Evolutionary conservation across 1,139 yeast genomes (phyloP).

Genomic region (Geotrichum candidum): DNA sequence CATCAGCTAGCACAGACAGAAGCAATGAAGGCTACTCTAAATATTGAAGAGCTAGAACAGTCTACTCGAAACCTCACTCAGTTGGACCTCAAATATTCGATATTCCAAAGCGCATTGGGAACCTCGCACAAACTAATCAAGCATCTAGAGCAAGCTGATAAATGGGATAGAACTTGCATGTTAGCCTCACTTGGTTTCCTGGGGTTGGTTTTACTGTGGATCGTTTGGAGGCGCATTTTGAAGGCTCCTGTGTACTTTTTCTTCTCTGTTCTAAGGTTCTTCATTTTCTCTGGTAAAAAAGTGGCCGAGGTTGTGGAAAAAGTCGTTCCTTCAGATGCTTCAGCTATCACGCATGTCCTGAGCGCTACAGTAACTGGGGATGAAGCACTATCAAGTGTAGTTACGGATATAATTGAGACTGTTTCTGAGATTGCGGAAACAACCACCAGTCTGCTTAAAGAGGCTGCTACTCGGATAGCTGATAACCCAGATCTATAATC

Average conservation of each 20-base stretch:
- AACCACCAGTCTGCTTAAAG: background rate
- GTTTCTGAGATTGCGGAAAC: background rate
- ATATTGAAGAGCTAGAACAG: conserved; percentile 54
- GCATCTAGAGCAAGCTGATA: conserved; percentile 63
- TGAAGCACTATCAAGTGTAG: background rate
- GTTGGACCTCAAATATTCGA: conserved; percentile 48
- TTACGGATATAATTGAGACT: background rate
- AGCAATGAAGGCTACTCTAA: conserved; percentile 51
- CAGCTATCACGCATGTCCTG: background rate
- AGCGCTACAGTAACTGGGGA: background rate
- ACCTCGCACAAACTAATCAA: conserved; percentile 54
- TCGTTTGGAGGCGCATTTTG: conserved; percentile 57
- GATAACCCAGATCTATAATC: conserved; percentile 6
- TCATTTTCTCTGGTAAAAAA: conserved; percentile 4
- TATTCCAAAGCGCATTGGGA: conserved; percentile 49
- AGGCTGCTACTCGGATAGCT: background rate
- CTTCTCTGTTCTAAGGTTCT: conserved; percentile 25
- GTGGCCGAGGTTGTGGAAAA: conserved; percentile 6
- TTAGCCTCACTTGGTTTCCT: conserved; percentile 55
- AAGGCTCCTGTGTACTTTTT: conserved; percentile 50
- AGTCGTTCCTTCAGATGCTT: background rate
- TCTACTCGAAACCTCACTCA: conserved; percentile 49
- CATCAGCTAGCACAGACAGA: conserved; percentile 47
- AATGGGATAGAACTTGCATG: conserved; percentile 54
- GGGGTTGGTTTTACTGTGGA: conserved; percentile 52